phyloP scores from a whole-genome alignment of 1,284 basidiomycete species.

The Coriolopsis trogii region DNA sequence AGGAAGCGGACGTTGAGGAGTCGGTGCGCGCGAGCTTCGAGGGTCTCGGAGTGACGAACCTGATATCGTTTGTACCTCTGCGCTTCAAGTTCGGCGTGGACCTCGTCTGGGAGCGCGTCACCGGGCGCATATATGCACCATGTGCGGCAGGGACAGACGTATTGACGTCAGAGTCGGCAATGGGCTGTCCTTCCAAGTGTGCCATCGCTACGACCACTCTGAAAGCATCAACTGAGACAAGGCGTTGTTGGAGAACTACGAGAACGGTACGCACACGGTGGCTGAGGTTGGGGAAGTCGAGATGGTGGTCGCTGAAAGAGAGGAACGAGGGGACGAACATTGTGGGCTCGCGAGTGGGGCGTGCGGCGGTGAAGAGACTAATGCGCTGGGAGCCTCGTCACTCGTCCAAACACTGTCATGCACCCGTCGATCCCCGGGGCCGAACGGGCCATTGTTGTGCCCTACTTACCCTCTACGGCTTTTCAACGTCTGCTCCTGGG shows the following conservation, averaged over 20 bases:
- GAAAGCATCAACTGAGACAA: not conserved
- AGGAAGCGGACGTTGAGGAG: not conserved
- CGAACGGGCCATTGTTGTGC: too few relatives aligned
- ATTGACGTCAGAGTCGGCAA: too few relatives aligned
- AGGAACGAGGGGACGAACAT: not conserved
- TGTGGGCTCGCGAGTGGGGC: not conserved
- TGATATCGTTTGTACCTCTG: not conserved
- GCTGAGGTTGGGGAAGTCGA: not conserved
- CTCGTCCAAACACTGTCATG: slow-evolving; percentile 5
- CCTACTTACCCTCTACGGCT: slow-evolving; percentile 10
- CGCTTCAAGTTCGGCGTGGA: slow-evolving; percentile 10
- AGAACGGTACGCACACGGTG: not conserved
- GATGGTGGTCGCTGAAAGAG: not conserved
- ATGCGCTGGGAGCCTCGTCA: not conserved
- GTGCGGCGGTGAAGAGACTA: not conserved
- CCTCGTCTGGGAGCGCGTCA: slow-evolving; percentile 4
- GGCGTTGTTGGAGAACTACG: not conserved
- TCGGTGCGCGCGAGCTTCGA: slow-evolving; percentile 7
- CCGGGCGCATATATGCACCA: slow-evolving; percentile 18
- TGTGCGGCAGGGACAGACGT: too few relatives aligned
- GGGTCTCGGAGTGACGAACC: not conserved
- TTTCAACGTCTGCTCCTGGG: too few relatives aligned
- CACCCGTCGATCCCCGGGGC: slow-evolving; percentile 10
- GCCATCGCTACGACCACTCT: too few relatives aligned
- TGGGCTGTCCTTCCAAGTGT: too few relatives aligned